These are phyloP conservation scores for Nicotiana paniculata DNA, from an alignment of 257 asterid genomes.

Conservation along the genomic window DNA sequence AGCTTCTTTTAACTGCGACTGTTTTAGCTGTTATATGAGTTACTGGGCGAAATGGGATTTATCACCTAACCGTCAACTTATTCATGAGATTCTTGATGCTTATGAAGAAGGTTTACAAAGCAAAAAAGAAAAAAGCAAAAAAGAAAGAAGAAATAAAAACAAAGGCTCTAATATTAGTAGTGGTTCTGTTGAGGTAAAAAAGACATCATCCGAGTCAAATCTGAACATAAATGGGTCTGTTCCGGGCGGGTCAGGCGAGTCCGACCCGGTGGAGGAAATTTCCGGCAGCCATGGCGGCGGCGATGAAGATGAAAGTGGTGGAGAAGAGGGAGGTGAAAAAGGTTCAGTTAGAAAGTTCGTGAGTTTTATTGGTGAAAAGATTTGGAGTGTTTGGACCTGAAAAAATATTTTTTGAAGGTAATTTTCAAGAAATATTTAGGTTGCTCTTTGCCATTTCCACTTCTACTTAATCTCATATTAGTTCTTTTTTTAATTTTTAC, in stretches of 20 bases:
- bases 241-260: slow-evolving; percentile 8
- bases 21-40: slow-evolving; percentile 67
- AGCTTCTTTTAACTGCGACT: slow-evolving; percentile 47
- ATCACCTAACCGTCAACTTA: slow-evolving; percentile 63
- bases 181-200: slow-evolving; percentile 22
- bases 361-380: slow-evolving; percentile 57
- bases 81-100: slow-evolving; percentile 62
- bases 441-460: slow-evolving; percentile 3
- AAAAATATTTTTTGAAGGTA: neutral
- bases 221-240: slow-evolving; percentile 24
- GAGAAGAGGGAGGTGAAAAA: slow-evolving; percentile 36
- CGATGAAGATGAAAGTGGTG: slow-evolving; percentile 17
- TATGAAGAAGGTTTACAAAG: slow-evolving; percentile 49
- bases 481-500: neutral
- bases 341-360: slow-evolving; percentile 58
- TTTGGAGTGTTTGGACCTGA: slow-evolving; percentile 77
- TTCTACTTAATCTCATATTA: neutral
- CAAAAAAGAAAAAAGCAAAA: slow-evolving; percentile 29
- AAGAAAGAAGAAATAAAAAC: slow-evolving; percentile 36
- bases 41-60: slow-evolving; percentile 76
- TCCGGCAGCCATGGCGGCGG: slow-evolving; percentile 3
- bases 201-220: slow-evolving; percentile 17
- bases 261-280: slow-evolving; percentile 20
- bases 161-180: slow-evolving; percentile 3
- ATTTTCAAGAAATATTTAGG: slow-evolving; percentile 14